These are phyloP conservation scores for Chenopodium formosanum DNA, from an alignment of 148 eudicot species.

Conservation along the genomic window DNA sequence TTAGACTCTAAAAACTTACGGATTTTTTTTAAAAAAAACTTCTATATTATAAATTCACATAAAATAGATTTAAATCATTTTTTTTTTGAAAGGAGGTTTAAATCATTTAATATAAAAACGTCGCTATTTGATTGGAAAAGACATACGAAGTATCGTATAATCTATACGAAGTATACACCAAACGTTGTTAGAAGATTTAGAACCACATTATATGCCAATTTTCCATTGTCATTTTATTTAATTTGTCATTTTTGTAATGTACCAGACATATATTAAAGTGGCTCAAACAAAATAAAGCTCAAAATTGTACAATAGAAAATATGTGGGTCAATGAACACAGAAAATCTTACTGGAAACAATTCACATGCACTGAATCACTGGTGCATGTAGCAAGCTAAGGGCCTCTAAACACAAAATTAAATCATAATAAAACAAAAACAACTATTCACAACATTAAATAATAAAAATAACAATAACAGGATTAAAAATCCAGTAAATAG, in stretches of 20 bases:
- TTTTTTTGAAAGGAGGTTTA: no score
- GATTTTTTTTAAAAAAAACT: no score
- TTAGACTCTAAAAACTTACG: no score
- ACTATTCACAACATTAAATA: not conserved
- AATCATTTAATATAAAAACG: no score
- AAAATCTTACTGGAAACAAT: not conserved
- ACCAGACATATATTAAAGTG: not conserved
- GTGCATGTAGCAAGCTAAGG: not conserved
- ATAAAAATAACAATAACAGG: not conserved
- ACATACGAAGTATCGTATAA: no score
- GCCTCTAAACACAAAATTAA: not conserved
- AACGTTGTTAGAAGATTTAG: no score
- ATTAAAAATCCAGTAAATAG: not conserved
- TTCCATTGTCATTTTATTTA: not conserved
- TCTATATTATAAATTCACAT: no score
- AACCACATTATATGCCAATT: not conserved
- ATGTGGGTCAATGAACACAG: not conserved
- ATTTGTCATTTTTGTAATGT: not conserved
- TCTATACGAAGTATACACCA: no score
- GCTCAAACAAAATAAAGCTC: not conserved
- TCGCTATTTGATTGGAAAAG: no score
- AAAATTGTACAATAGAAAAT: not conserved
- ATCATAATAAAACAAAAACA: not conserved
- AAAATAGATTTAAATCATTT: no score
- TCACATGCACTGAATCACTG: slow-evolving; percentile 10